Base-by-base conservation (phyloP, 2,329 filamentous ascomycete species). In the Calonectria hongkongensis region DNA sequence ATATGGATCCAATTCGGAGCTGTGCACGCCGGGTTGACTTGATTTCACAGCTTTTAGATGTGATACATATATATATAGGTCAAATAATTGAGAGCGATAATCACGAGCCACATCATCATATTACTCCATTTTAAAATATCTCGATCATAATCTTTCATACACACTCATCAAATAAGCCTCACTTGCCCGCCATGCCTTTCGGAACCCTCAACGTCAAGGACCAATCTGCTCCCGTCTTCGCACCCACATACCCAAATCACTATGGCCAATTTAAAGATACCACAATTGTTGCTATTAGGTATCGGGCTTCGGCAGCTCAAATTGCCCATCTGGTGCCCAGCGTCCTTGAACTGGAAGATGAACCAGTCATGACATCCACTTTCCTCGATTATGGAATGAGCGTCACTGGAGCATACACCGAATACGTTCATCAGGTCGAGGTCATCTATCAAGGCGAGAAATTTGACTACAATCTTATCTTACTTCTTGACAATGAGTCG, bases 381-480 rank as follows among this genome's bases (percentile, higher is more conserved):
- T 71, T 73, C 15, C 62, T 70, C 10, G 70, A 33, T 39, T 73
- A 73, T 5, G 71, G 62, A n/a, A 70, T 71, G 67, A 73, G 71
- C 25, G 45, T 39, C 18, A 39, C 56, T 13, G 71, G 67, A 16
- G 28, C 51, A 7, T 73, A 73, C 25, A 73, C 15, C 36, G 71
- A 73, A 36, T 73, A 67, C 15, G 71, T 64, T 41, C 67, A 71
- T 15, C 71, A 73, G 25, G 71, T 73, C 30, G 67, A 73, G 39
- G 71, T 73, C 9, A 70, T 28, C 4, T 73, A 71, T 54, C 54
- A 71, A 33, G 71, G 68, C 15, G 62, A 73, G 16, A 71, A 67
- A 39, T 73, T 56, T 33, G 51, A 71, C 18, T 73, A 56, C 51
- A 67, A 67, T 7, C 62, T 73, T 5, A 48, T 70, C 25, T 62